phyloP scores from a whole-genome alignment of 2,329 filamentous ascomycete genomes.

The Byssoonygena ceratinophila region DNA sequence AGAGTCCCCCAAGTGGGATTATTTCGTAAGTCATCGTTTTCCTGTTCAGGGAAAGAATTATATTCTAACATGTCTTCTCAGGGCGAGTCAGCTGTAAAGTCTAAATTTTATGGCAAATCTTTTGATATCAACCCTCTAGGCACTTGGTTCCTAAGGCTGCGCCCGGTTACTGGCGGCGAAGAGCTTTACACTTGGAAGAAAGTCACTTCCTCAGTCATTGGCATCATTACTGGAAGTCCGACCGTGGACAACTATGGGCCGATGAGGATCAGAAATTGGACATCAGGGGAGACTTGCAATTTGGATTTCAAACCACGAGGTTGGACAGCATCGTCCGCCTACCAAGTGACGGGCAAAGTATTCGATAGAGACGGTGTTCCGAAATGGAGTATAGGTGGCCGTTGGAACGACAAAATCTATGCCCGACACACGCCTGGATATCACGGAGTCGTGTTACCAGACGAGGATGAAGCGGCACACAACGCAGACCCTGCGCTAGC shows the following conservation, averaged over 20 bases:
- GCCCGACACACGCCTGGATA: conserved; percentile 85
- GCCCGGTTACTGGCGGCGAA: conserved; percentile 61
- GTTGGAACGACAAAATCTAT: conserved; percentile 97
- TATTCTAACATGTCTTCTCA: conserved; percentile 27
- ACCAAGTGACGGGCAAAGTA: conserved; percentile 77
- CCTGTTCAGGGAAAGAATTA: neutral
- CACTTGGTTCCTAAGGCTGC: conserved; percentile 87
- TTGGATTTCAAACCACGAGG: conserved; percentile 91
- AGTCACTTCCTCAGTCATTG: conserved; percentile 92
- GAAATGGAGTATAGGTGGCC: conserved; percentile 78
- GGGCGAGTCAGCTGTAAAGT: conserved; percentile 88
- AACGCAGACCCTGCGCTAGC: conserved; percentile 58
- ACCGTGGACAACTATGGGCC: conserved; percentile 95
- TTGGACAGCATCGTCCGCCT: conserved; percentile 89
- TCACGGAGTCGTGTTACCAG: conserved; percentile 57
- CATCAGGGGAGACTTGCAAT: conserved; percentile 77
- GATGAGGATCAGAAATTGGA: conserved; percentile 98
- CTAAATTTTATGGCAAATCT: conserved; percentile 94
- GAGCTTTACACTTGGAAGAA: conserved; percentile 99
- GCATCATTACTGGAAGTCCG: conserved; percentile 93
- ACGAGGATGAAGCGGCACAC: conserved; percentile 39
- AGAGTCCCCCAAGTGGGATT: conserved; percentile 88
- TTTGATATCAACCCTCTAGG: conserved; percentile 95
- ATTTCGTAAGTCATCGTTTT: conserved; percentile 48
- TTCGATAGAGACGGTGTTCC: conserved; percentile 68